Base-by-base conservation (phyloP, 164 flowering plant species). In the Kingdonia uniflora region DNA sequence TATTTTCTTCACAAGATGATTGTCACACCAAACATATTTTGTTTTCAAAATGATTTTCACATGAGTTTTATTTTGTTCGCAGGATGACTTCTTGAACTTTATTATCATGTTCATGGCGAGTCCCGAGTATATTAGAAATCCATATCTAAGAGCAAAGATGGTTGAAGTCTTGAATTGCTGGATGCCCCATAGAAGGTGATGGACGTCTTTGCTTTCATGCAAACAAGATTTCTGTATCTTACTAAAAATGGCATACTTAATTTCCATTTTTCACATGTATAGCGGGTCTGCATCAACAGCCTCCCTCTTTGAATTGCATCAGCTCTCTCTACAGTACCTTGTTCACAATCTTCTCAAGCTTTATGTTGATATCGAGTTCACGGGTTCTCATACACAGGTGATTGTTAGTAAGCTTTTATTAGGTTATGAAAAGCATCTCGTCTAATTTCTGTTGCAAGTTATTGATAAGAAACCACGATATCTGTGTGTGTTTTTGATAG, bases 371-470 rank as follows among this genome's bases (percentile, higher is more conserved):
- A 94, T 94, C 57, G 99, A 94, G 74, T 94, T 94, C 69, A 94
- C 99, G 11, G 99, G 99, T 59, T 86, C 99, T 55, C 97, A 89
- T 66, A 94, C 99, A 44, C 99, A 94, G 95, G 99, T 88, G 41
- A 62, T 19, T 59, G 21, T 46, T 43, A 20, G n/a, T 58, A 2
- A 41, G n/a, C 35, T 42, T 56, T 21, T 25, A 15, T 56, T 21
- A 3, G 35, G 8, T 29, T 29, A 3, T 29, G 8, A 29, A 3
- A 29, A 3, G 35, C 35, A 29, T 29, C 35, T 29, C 35, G 8
- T 29, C 8, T 29, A 8, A 3, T 29, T 29, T 29, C 35, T 29
- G 8, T 8, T 29, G 35, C 8, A 29, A n/a, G 35, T 3, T 29
- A 29, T 8, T 29, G 35, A 29, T 3, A 29, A 29, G 8, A 29